Evolutionary conservation across 306 rosid species (phyloP).

Genomic region (Boehmeria nivea): DNA sequence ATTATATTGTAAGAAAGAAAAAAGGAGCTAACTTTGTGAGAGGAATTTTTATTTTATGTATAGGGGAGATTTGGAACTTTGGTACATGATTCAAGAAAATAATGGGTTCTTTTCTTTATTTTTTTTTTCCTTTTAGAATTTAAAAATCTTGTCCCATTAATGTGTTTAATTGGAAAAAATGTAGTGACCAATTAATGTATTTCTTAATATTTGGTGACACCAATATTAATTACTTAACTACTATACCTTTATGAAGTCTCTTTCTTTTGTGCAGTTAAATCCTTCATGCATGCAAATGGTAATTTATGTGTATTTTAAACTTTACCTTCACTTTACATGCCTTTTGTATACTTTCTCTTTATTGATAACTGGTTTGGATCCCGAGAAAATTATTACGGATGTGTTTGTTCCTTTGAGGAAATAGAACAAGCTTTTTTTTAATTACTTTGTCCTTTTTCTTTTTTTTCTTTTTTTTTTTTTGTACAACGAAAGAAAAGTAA

Average conservation of each 20-base stretch:
- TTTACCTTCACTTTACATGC: not conserved
- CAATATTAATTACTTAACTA: not conserved
- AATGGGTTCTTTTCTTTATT: constrained; percentile 26
- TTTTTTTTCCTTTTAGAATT: constrained; percentile 7
- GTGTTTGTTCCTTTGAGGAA: constrained; percentile 4
- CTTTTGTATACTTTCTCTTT: constrained; percentile 13
- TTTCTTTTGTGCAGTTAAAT: too few relatives aligned
- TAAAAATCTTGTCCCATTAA: constrained; percentile 3
- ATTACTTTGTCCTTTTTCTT: not conserved
- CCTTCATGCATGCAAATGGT: constrained; percentile 29
- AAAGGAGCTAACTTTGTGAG: not conserved
- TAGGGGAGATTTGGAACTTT: not conserved
- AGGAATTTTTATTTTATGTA: not conserved
- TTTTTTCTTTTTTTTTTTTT: not conserved
- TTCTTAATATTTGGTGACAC: constrained; percentile 16
- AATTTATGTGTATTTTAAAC: too few relatives aligned
- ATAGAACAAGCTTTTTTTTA: not conserved
- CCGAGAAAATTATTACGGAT: constrained; percentile 6
- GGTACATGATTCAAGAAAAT: constrained; percentile 20
- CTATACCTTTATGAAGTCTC: too few relatives aligned
- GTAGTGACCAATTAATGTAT: constrained; percentile 9
- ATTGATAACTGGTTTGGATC: constrained; percentile 13
- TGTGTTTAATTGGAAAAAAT: too few relatives aligned
- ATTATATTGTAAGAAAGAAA: not conserved
- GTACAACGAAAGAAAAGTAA: too few relatives aligned